These are phyloP conservation scores for Aspergillus nanangensis DNA, from an alignment of 495 filamentous ascomycete genomes.

Conservation along the genomic window DNA sequence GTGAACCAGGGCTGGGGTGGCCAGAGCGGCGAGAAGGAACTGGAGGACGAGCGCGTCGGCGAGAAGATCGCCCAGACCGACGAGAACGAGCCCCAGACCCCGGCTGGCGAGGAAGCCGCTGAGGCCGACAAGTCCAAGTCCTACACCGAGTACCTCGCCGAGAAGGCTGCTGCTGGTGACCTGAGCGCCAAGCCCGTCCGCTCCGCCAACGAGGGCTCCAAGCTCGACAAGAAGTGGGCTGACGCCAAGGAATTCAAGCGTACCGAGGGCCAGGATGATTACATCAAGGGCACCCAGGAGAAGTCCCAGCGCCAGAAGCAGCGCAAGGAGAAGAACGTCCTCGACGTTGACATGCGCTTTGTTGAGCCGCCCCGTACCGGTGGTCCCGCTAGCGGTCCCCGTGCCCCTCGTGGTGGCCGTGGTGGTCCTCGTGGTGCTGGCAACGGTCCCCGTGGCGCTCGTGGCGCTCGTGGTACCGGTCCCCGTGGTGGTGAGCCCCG, in stretches of 20 bases:
- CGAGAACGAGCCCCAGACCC: conserved; percentile 56
- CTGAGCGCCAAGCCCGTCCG: conserved; percentile 71
- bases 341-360: conserved; percentile 82
- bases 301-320: conserved; percentile 85
- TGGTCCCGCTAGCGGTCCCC: conserved; percentile 45
- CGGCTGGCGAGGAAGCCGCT: conserved; percentile 35
- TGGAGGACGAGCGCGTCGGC: conserved; percentile 82
- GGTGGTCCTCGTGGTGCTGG: conserved; percentile 40
- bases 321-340: conserved; percentile 84
- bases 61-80: conserved; percentile 82
- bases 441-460: conserved; percentile 28
- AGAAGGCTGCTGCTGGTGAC: conserved; percentile 74
- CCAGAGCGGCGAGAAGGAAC: conserved; percentile 71
- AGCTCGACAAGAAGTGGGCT: conserved; percentile 87
- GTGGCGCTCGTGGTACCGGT: conserved; percentile 26
- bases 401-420: conserved; percentile 49
- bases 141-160: conserved; percentile 80
- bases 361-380: conserved; percentile 55
- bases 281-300: conserved; percentile 67
- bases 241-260: conserved; percentile 72
- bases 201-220: conserved; percentile 84
- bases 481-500: conserved; percentile 33
- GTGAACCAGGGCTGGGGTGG: conserved; percentile 86
- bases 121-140: conserved; percentile 90
- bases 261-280: conserved; percentile 66